phyloP scores from a whole-genome alignment of 306 rosid species.

The Sphenostylis stenocarpa region DNA sequence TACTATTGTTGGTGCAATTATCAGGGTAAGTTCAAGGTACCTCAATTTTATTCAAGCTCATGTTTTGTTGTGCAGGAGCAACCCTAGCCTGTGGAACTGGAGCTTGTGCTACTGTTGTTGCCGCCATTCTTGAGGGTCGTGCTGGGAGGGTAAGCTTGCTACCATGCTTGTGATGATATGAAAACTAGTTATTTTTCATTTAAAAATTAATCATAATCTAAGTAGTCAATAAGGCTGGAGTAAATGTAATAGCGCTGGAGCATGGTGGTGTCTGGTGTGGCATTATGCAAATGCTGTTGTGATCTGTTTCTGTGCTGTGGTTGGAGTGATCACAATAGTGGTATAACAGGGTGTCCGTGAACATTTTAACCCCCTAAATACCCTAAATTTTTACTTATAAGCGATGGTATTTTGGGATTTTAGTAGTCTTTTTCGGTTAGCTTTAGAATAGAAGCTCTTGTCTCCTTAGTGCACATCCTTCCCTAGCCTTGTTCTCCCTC shows the following conservation, averaged over 20 bases:
- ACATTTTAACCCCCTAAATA: not conserved
- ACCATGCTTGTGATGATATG: constrained; percentile 9
- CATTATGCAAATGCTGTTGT: not conserved
- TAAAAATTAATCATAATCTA: not conserved
- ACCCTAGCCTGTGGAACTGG: constrained; percentile 98
- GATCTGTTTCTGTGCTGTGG: not conserved
- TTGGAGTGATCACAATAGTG: not conserved
- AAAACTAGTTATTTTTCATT: not conserved
- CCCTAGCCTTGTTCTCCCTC: not conserved
- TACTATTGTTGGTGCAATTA: not conserved
- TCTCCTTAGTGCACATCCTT: not conserved
- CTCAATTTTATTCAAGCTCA: not conserved
- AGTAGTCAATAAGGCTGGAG: not conserved
- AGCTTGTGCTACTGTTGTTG: constrained; percentile 94
- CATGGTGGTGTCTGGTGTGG: not conserved
- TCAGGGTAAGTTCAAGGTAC: constrained; percentile 2
- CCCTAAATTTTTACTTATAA: not conserved
- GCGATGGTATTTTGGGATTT: not conserved
- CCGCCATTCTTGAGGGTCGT: constrained; percentile 92
- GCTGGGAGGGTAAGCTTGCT: constrained; percentile 70
- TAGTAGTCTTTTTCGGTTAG: not conserved
- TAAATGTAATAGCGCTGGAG: not conserved
- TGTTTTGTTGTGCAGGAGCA: constrained; percentile 56
- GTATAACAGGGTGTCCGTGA: not conserved
- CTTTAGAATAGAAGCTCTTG: not conserved